phyloP scores from a whole-genome alignment of 108 stramenopile species.

The Conticribra guillardii region DNA sequence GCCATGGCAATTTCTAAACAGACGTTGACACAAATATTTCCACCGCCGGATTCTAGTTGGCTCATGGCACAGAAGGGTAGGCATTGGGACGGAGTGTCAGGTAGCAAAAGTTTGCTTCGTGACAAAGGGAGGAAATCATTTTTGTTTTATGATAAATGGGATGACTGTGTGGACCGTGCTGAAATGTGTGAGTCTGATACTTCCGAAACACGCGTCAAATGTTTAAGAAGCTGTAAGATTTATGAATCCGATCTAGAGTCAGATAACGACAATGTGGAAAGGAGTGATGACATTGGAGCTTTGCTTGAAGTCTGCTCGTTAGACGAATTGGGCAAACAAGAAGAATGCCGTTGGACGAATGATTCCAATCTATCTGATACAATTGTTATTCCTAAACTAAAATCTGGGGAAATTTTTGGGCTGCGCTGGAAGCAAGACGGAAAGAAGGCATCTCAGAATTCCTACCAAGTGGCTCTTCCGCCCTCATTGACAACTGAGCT shows the following conservation, averaged over 20 bases:
- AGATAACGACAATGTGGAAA: background rate
- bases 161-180: slow-evolving; percentile 40
- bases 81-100: slow-evolving; percentile 31
- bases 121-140: slow-evolving; percentile 58
- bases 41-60: slow-evolving; percentile 37
- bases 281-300: background rate
- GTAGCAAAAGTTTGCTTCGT: slow-evolving; percentile 30
- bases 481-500: slow-evolving; percentile 47
- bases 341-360: background rate
- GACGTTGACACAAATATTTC: slow-evolving; percentile 51
- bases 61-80: slow-evolving; percentile 40
- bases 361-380: background rate
- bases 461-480: slow-evolving; percentile 47
- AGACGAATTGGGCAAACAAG: background rate
- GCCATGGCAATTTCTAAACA: slow-evolving; percentile 34
- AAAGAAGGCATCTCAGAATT: slow-evolving; percentile 2
- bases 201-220: slow-evolving; percentile 24
- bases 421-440: slow-evolving; percentile 17
- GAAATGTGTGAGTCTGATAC: slow-evolving; percentile 44
- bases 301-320: background rate
- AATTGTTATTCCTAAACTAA: slow-evolving; percentile 30
- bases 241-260: slow-evolving; percentile 17
- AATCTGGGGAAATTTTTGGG: slow-evolving; percentile 46
- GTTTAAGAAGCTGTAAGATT: slow-evolving; percentile 39
- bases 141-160: slow-evolving; percentile 23